These are phyloP conservation scores for Suillus subaureus DNA, from an alignment of 768 basidiomycete species.

Conservation along the genomic window DNA sequence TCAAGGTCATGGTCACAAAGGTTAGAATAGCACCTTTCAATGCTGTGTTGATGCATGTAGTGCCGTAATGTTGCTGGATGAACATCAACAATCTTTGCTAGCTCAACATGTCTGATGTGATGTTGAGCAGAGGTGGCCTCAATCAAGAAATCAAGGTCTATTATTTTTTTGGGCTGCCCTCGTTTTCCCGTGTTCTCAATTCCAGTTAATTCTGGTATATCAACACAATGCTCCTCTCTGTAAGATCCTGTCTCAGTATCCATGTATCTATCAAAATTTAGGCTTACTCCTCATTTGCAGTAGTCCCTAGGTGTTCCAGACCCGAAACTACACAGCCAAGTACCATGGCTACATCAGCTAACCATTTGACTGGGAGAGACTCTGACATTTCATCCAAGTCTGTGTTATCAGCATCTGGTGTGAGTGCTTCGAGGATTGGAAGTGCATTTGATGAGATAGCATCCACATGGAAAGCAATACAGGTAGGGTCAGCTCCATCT, in stretches of 20 bases:
- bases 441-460: constrained; percentile 9
- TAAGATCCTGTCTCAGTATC: not conserved
- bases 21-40: constrained; percentile 14
- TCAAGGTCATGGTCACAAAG: constrained; percentile 25
- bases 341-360: constrained; percentile 10
- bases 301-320: constrained; percentile 6
- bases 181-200: constrained; percentile 3
- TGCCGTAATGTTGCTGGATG: constrained; percentile 17
- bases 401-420: not conserved
- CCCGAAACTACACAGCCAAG: constrained; percentile 10
- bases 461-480: constrained; percentile 20
- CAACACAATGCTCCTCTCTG: not conserved
- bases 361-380: constrained; percentile 11
- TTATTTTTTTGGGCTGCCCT: constrained; percentile 17
- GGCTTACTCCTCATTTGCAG: not conserved
- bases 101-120: constrained; percentile 10
- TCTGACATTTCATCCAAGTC: not conserved
- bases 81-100: constrained; percentile 15
- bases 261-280: not conserved
- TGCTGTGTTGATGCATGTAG: constrained; percentile 14
- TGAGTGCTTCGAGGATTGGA: constrained; percentile 16
- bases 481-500: constrained; percentile 17
- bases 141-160: constrained; percentile 11
- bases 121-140: constrained; percentile 11
- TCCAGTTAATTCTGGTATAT: constrained; percentile 5